Base-by-base conservation (phyloP, 225 moss, liverwort and hornwort genomes). In the Anthoceros angustus region DNA sequence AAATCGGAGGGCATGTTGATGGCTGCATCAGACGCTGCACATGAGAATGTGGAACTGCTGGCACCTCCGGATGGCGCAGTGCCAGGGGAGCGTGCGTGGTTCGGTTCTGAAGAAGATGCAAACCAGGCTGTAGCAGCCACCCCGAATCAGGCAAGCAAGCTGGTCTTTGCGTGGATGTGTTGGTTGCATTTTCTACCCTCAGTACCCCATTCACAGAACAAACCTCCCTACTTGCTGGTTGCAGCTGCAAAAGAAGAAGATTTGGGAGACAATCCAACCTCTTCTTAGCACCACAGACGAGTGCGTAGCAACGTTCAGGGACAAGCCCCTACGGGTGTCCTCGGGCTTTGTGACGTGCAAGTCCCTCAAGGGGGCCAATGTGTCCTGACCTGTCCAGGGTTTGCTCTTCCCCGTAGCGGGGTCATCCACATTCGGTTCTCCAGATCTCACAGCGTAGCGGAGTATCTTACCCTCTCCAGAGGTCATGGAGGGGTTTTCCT, bases 1-100 rank as follows among this genome's bases (percentile, higher is more conserved):
- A 95, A 95, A 70, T 95, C 94, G 64, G 90, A 91, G 65, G 94
- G 94, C 43, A 95, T 95, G 94, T 78, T 95, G 45, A 86, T 95
- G 12, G 88, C 88, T 72, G 90, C 90, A 39, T 90, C 90, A 18
- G 88, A 95, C 72, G 75, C 75, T 40, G 64, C 84, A 49, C 90
- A 95, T 75, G 87, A 84, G 26, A 72, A 77, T 41, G 80, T 95
- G 48, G 90, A 95, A 75, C 75, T 95, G 62, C 77, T 95, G 61
- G 71, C 75, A 69, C 83, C 94, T 66, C 83, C 94, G 6, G 84
- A 83, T 69, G 88, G 86, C 25, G 75, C 88, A 61, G 67, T 69
- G 64, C 82, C 85, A 3, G 94, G 94, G 62, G 94, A 95, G 48
- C 83, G 94, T 42, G 81, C 88, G 15, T 95, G 94, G 94, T 95